phyloP scores from a whole-genome alignment of 495 filamentous ascomycete species.

The Penicillium roqueforti region DNA sequence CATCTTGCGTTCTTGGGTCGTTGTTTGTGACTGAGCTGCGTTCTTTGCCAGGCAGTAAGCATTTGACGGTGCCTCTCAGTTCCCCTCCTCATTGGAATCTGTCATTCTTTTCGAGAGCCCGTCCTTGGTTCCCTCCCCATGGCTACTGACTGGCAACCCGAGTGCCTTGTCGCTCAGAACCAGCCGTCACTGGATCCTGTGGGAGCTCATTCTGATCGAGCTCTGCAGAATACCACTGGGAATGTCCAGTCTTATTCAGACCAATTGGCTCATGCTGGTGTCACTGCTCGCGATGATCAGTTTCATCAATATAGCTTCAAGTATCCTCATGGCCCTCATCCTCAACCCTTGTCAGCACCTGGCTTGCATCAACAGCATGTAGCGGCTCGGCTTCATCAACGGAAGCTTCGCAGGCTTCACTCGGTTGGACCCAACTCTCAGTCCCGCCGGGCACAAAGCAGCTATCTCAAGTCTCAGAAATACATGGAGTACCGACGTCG shows the following conservation, averaged over 20 bases:
- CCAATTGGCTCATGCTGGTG: constrained; percentile 31
- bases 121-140: constrained; percentile 44
- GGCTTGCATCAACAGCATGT: constrained; percentile 27
- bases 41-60: constrained; percentile 44
- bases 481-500: constrained; percentile 63
- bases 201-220: constrained; percentile 40
- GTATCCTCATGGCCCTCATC: constrained; percentile 36
- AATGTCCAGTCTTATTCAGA: constrained; percentile 48
- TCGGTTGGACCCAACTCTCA: constrained; percentile 32
- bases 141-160: constrained; percentile 48
- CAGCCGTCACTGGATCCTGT: constrained; percentile 39
- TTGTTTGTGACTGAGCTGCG: constrained; percentile 40
- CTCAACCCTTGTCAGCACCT: constrained; percentile 29
- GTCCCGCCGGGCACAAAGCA: constrained; percentile 32
- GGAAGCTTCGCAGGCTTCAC: constrained; percentile 39
- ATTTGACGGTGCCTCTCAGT: constrained; percentile 39
- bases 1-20: constrained; percentile 37
- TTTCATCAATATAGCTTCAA: constrained; percentile 39
- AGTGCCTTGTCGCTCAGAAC: constrained; percentile 42
- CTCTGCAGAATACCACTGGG: constrained; percentile 48
- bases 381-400: constrained; percentile 33
- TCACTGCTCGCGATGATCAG: constrained; percentile 34
- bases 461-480: constrained; percentile 47
- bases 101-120: constrained; percentile 51
- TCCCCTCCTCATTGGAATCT: constrained; percentile 38